Percentiles rank a stretch among this genome's conserved stretches.
These are phyloP conservation scores for Malassezia arunalokei DNA, from an alignment of 1,284 basidiomycete genomes.

Conservation along the genomic window DNA sequence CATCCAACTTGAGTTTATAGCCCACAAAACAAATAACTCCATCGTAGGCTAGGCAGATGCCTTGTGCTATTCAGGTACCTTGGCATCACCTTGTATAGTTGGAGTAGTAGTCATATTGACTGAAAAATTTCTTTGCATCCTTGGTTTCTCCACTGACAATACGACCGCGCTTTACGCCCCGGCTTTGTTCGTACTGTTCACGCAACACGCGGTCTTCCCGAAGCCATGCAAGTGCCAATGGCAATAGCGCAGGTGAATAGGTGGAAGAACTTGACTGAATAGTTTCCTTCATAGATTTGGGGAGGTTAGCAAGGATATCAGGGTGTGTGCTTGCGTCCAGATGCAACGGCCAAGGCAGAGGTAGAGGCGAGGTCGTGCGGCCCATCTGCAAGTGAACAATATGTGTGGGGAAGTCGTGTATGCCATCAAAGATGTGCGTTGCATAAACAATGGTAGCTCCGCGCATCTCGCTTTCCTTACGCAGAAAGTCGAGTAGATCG, in stretches of 20 bases:
- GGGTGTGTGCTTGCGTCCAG: conserved; percentile 6
- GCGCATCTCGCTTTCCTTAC: conserved; percentile 65
- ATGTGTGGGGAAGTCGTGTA: conserved; percentile 43
- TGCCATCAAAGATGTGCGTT: conserved; percentile 45
- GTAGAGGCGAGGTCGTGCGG: conserved; percentile 23
- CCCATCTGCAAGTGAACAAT: conserved; percentile 41
- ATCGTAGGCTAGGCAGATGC: neutral
- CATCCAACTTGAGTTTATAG: neutral
- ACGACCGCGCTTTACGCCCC: conserved; percentile 25
- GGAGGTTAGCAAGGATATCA: neutral
- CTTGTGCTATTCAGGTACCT: neutral
- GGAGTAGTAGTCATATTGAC: conserved; percentile 36
- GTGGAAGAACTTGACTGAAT: conserved; percentile 1
- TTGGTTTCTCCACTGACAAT: conserved; percentile 20
- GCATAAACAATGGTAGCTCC: conserved; percentile 72
- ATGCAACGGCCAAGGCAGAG: conserved; percentile 34
- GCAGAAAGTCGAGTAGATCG: conserved; percentile 76
- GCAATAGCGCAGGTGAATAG: conserved; percentile 22
- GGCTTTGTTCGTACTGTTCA: conserved; percentile 21
- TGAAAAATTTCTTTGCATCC: conserved; percentile 40
- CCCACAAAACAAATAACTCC: neutral
- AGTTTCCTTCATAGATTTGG: neutral
- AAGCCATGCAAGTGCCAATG: conserved; percentile 38
- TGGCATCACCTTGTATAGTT: conserved; percentile 2
- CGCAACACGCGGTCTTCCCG: conserved; percentile 35